Evolutionary conservation across 176 grass and related monocot species (phyloP).

Genomic region (Zizania latifolia): DNA sequence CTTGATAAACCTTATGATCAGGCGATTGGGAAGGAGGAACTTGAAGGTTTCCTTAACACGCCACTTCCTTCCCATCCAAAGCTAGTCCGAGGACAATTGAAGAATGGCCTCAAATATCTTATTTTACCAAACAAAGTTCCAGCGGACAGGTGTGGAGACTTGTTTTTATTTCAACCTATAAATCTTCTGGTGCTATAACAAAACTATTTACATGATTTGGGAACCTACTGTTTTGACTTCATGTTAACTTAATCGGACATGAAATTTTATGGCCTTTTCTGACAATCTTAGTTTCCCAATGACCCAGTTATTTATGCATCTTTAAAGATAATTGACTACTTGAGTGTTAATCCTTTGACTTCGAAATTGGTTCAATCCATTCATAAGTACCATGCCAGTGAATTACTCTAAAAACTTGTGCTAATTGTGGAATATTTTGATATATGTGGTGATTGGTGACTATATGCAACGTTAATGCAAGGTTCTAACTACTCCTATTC

Average conservation of each 20-base stretch:
- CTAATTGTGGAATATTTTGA: constrained; percentile 12
- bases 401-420: neutral
- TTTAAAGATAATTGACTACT: neutral
- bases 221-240: neutral
- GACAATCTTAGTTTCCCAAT: no score
- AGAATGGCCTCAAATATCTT: constrained; percentile 89
- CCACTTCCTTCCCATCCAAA: constrained; percentile 85
- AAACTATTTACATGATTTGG: neutral
- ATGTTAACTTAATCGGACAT: neutral
- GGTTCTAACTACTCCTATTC: constrained; percentile 20
- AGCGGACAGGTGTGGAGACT: constrained; percentile 54
- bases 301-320: no score
- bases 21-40: constrained; percentile 29
- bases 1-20: constrained; percentile 59
- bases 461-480: neutral
- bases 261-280: neutral
- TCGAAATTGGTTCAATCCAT: neutral
- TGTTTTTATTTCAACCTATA: neutral
- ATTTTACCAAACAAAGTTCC: constrained; percentile 95
- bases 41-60: constrained; percentile 64
- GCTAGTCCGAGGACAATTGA: constrained; percentile 69
- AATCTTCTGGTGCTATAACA: neutral
- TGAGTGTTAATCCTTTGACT: neutral
- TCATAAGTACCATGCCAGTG: neutral
- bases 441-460: neutral